Conservation (phyloP, 2,329 filamentous ascomycete species). For the Zarea fungicola region DNA sequence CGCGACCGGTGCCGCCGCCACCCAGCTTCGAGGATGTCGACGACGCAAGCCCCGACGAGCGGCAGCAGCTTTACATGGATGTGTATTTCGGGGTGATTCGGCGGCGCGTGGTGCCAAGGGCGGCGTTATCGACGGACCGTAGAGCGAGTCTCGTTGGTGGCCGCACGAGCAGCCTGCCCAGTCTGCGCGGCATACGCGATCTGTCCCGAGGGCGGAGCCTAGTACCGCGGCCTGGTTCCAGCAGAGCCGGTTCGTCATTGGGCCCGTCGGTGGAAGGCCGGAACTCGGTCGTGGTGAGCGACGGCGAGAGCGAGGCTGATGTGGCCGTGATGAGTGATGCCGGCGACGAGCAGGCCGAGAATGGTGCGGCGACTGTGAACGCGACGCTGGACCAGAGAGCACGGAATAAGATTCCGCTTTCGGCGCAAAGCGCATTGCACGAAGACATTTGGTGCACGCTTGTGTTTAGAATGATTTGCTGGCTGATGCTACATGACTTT, state of each 20-base stretch:
- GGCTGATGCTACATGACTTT: slow-evolving; percentile 54
- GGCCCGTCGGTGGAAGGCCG: background rate
- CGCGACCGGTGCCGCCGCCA: slow-evolving; percentile 10
- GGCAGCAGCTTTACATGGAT: slow-evolving; percentile 45
- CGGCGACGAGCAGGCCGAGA: background rate
- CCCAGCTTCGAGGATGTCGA: slow-evolving; percentile 41
- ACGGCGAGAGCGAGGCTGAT: background rate
- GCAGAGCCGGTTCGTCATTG: background rate
- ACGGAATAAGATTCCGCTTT: slow-evolving; percentile 25
- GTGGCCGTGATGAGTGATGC: background rate
- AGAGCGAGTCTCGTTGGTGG: slow-evolving; percentile 20
- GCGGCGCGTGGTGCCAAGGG: slow-evolving; percentile 32
- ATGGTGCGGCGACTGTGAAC: background rate
- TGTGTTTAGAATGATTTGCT: slow-evolving; percentile 53
- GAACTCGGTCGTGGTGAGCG: background rate
- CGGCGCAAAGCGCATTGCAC: slow-evolving; percentile 23
- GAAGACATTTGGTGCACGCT: slow-evolving; percentile 50
- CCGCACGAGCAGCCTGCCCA: slow-evolving; percentile 20
- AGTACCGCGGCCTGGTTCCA: slow-evolving; percentile 4
- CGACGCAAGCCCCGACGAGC: slow-evolving; percentile 41
- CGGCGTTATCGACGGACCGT: slow-evolving; percentile 24
- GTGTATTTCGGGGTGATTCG: slow-evolving; percentile 47
- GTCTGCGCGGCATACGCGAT: slow-evolving; percentile 5
- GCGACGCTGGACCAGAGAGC: slow-evolving; percentile 21
- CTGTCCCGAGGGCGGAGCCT: slow-evolving; percentile 4